Conservation (phyloP, 352 stramenopile genomes). For the Globisporangium solare region DNA sequence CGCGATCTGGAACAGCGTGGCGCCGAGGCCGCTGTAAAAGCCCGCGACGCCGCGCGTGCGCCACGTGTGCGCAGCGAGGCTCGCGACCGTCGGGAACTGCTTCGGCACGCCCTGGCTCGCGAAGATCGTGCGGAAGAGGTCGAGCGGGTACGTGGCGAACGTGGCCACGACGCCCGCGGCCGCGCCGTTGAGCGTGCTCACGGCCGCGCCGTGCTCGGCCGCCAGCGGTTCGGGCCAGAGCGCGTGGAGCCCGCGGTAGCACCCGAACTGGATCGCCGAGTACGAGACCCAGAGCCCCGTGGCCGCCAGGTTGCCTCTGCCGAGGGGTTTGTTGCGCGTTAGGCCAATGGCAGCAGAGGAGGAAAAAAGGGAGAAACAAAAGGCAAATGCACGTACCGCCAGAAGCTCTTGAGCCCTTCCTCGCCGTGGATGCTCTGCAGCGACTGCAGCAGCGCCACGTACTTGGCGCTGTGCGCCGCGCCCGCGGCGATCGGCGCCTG, state of each 20-base stretch:
- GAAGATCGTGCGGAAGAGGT: constrained; percentile 93
- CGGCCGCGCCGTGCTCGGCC: constrained; percentile 19
- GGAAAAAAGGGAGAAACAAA: too few relatives aligned
- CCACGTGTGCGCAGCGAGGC: constrained; percentile 72
- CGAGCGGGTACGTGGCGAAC: constrained; percentile 91
- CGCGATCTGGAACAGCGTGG: constrained; percentile 90
- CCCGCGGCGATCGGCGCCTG: constrained; percentile 34
- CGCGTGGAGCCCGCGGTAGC: constrained; percentile 44
- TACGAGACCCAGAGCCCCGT: constrained; percentile 81
- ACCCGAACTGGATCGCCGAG: constrained; percentile 71
- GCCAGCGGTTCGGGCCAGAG: constrained; percentile 27
- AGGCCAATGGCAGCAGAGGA: too few relatives aligned
- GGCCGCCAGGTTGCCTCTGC: constrained; percentile 69
- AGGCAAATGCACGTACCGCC: constrained; percentile 27
- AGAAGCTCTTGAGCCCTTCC: constrained; percentile 79
- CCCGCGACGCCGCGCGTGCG: constrained; percentile 63
- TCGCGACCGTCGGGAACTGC: constrained; percentile 71
- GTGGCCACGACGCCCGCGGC: constrained; percentile 85
- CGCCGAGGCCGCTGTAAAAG: constrained; percentile 88
- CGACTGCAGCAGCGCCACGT: constrained; percentile 48
- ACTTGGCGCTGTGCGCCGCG: constrained; percentile 27
- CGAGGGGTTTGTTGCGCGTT: too few relatives aligned
- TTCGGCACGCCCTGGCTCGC: constrained; percentile 87
- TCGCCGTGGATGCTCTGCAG: constrained; percentile 68
- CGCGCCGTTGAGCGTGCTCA: constrained; percentile 82